Conservation (phyloP, 108 stramenopile genomes). For the Stephanodiscus triporus region DNA sequence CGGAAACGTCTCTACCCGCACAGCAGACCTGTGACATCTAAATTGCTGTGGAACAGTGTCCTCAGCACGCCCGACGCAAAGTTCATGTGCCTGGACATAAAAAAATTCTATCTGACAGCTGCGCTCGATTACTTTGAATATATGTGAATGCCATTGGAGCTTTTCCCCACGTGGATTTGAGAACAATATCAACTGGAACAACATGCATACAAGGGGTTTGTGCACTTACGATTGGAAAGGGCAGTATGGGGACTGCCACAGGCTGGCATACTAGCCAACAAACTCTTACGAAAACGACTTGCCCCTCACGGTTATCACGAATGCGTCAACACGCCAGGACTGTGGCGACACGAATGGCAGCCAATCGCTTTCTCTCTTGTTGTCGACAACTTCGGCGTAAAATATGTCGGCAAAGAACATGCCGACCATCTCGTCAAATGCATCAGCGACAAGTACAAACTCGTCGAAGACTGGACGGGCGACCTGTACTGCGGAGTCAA, state of each 20-base stretch:
- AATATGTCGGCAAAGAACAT: slow-evolving; percentile 38
- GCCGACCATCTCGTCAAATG: slow-evolving; percentile 41
- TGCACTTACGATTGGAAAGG: slow-evolving; percentile 15
- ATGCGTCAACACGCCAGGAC: slow-evolving; percentile 40
- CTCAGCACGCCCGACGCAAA: slow-evolving; percentile 12
- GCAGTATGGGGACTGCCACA: slow-evolving; percentile 56
- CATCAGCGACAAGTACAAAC: too few relatives aligned
- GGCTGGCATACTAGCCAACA: slow-evolving; percentile 47
- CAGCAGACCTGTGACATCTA: slow-evolving; percentile 35
- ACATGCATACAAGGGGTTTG: not conserved
- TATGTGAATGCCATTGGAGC: slow-evolving; percentile 33
- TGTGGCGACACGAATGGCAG: slow-evolving; percentile 37
- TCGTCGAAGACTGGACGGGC: slow-evolving; percentile 40
- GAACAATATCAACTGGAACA: slow-evolving; percentile 18
- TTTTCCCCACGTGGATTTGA: slow-evolving; percentile 32
- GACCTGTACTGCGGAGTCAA: slow-evolving; percentile 37
- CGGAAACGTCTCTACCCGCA: slow-evolving; percentile 28
- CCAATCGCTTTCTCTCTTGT: slow-evolving; percentile 43
- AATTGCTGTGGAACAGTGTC: slow-evolving; percentile 54
- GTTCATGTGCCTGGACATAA: slow-evolving; percentile 18
- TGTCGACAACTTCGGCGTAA: slow-evolving; percentile 58
- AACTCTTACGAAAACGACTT: slow-evolving; percentile 21
- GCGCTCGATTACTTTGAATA: slow-evolving; percentile 38
- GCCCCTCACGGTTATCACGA: slow-evolving; percentile 22
- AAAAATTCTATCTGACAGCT: slow-evolving; percentile 54